Percentiles rank a stretch among this genome's conserved stretches.
Evolutionary conservation across 2,329 filamentous ascomycete species (phyloP).

Genomic region (Cyanodermella asteris): DNA sequence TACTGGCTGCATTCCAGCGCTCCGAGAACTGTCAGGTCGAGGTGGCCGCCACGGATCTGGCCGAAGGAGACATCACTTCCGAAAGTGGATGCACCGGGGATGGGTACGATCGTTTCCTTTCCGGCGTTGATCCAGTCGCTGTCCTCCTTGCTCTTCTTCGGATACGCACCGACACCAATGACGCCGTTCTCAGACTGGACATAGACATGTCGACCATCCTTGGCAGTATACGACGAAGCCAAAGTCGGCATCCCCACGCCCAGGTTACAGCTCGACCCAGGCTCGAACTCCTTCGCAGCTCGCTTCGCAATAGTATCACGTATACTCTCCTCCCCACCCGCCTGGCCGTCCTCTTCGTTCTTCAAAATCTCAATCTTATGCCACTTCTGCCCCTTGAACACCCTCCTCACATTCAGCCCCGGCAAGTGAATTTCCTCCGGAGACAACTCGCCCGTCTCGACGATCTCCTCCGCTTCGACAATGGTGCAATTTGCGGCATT

Average conservation of each 20-base stretch:
- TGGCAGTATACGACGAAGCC: conserved; percentile 55
- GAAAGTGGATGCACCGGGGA: conserved; percentile 56
- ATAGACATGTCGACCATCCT: conserved; percentile 49
- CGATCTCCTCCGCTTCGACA: conserved; percentile 69
- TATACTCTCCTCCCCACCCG: conserved; percentile 16
- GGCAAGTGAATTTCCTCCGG: conserved; percentile 58
- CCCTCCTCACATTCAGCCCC: conserved; percentile 63
- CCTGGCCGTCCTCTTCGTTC: conserved; percentile 21
- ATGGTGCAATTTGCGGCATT: conserved; percentile 61
- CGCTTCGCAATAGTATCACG: conserved; percentile 42
- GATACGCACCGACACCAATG: conserved; percentile 63
- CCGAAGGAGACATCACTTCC: conserved; percentile 64
- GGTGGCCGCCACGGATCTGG: conserved; percentile 71
- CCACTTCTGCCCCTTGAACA: conserved; percentile 48
- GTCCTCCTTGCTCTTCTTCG: conserved; percentile 48
- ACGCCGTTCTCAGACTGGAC: conserved; percentile 77
- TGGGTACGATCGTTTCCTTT: conserved; percentile 66
- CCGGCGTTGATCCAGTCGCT: conserved; percentile 68
- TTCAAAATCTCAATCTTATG: conserved; percentile 55
- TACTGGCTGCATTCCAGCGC: conserved; percentile 59
- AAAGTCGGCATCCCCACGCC: conserved; percentile 72
- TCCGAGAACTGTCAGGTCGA: conserved; percentile 66
- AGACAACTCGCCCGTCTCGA: conserved; percentile 48
- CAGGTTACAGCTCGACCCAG: conserved; percentile 61
- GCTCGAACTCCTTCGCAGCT: conserved; percentile 60